These are phyloP conservation scores for Irpex sp. DNA, from an alignment of 1,284 basidiomycete species.

Conservation along the genomic window DNA sequence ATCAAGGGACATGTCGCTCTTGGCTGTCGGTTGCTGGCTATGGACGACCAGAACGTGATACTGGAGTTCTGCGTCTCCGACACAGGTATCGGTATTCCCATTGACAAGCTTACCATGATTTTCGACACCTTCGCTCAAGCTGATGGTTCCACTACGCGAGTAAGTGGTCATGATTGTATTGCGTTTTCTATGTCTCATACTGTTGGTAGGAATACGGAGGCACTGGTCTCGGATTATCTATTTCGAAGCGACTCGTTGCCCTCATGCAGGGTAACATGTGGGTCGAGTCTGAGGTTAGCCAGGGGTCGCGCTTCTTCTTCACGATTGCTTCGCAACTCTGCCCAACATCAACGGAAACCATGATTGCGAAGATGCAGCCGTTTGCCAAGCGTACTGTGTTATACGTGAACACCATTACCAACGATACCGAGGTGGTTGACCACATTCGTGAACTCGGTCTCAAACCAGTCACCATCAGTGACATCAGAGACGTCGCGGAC, in stretches of 20 bases:
- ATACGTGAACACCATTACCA: constrained; percentile 85
- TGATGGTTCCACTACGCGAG: constrained; percentile 89
- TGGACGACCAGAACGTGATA: constrained; percentile 78
- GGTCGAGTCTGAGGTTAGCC: constrained; percentile 92
- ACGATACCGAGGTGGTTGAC: constrained; percentile 75
- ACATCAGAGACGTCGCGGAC: constrained; percentile 75
- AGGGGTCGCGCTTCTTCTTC: constrained; percentile 97
- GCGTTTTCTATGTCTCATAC: constrained; percentile 7
- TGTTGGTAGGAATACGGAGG: constrained; percentile 86
- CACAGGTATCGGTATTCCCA: constrained; percentile 98
- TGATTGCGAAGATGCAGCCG: constrained; percentile 73
- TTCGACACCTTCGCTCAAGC: constrained; percentile 99
- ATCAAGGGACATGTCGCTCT: constrained; percentile 91
- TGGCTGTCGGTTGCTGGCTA: constrained; percentile 74
- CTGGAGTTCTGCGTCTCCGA: constrained; percentile 98
- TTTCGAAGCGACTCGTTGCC: constrained; percentile 92
- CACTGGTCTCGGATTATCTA: constrained; percentile 94
- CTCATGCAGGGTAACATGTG: constrained; percentile 99
- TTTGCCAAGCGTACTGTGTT: constrained; percentile 80
- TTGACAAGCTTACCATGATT: constrained; percentile 97
- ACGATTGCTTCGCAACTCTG: constrained; percentile 86
- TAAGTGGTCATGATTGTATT: constrained; percentile 32
- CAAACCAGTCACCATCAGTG: constrained; percentile 75
- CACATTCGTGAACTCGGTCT: constrained; percentile 84
- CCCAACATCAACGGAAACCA: constrained; percentile 68